Base-by-base conservation (phyloP, 495 filamentous ascomycete species). In the Daldinia grandis region DNA sequence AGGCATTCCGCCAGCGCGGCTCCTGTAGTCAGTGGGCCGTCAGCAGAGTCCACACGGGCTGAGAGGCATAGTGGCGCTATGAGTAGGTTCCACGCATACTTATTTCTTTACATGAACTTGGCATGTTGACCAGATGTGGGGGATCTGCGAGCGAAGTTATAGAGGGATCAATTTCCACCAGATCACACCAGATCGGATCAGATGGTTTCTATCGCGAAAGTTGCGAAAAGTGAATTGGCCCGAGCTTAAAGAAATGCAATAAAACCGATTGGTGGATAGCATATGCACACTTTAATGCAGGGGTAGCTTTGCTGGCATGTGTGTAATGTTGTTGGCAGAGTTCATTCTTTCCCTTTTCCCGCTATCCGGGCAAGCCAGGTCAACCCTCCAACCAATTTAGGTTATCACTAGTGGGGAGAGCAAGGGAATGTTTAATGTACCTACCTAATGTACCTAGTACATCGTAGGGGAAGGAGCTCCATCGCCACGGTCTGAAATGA, bases 41-140 rank as follows among this genome's bases (percentile, higher is more conserved):
- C 60, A 75, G 73, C 42, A 44, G 30, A 62, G 8, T 65, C 21
- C 25, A 42, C 25, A 58, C 4, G 27, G 19, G 6, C 56, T 25
- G 19, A 19, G 58, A 42, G 38, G 58, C 19, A 42, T 53, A 33
- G n/a, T 5, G 27, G n/a, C 17, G 33, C 21, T 58, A 30, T 58
- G 56, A 44, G 25, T 37, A 61, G 30, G 24, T 50, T 50, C 38
- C 63, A 51, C 28, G 82, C 90, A 75, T 87, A 98, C 95, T 88
- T 76, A 99, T 94, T 77, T 98, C 95, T 86, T 92, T 92, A 85
- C 95, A 99, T 63, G 94, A 97, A 78, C 90, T 92, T 27, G 95
- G 95, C 95, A 99, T 99, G 57, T 74, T 89, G 81, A 69, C 58
- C 35, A 33, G 51, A 31, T 51, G 31, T n/a, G 33, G 37, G 27